These are phyloP conservation scores for Tuber calosporum DNA, from an alignment of 495 filamentous ascomycete species.

Conservation along the genomic window DNA sequence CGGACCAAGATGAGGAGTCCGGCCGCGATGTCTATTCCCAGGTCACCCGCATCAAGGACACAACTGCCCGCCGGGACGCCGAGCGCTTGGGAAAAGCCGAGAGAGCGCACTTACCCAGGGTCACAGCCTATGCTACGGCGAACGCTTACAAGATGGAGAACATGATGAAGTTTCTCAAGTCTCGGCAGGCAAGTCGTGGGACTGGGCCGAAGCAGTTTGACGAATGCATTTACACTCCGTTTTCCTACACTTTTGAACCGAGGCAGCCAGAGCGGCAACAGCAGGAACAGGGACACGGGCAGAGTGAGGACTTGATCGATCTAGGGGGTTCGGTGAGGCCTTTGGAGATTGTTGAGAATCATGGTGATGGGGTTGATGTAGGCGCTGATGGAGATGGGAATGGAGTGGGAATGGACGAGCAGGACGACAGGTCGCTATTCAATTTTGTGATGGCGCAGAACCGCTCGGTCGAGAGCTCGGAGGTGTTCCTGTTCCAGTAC, in stretches of 20 bases:
- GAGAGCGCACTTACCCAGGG: conserved; percentile 73
- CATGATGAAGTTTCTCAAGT: conserved; percentile 81
- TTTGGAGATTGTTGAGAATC: conserved; percentile 30
- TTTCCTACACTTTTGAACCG: conserved; percentile 54
- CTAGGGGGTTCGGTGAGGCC: conserved; percentile 37
- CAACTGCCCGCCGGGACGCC: conserved; percentile 84
- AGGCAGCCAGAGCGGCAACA: background rate
- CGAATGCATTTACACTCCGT: conserved; percentile 94
- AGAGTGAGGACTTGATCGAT: conserved; percentile 46
- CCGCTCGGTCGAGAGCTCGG: conserved; percentile 67
- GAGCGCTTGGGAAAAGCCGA: conserved; percentile 90
- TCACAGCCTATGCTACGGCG: conserved; percentile 94
- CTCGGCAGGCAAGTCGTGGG: conserved; percentile 62
- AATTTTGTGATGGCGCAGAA: conserved; percentile 41
- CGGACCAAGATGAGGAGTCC: conserved; percentile 77
- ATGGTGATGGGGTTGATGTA: conserved; percentile 24
- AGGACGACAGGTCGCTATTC: conserved; percentile 36
- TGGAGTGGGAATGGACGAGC: conserved; percentile 11
- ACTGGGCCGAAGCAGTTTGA: conserved; percentile 85
- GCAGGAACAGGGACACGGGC: conserved; percentile 15
- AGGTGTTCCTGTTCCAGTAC: conserved; percentile 94
- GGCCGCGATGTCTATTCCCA: conserved; percentile 95
- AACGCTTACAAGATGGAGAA: conserved; percentile 81
- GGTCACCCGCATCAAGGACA: conserved; percentile 87
- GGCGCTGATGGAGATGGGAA: conserved; percentile 25